phyloP scores from a whole-genome alignment of 768 basidiomycete species.

The Tricholoma furcatifolium region DNA sequence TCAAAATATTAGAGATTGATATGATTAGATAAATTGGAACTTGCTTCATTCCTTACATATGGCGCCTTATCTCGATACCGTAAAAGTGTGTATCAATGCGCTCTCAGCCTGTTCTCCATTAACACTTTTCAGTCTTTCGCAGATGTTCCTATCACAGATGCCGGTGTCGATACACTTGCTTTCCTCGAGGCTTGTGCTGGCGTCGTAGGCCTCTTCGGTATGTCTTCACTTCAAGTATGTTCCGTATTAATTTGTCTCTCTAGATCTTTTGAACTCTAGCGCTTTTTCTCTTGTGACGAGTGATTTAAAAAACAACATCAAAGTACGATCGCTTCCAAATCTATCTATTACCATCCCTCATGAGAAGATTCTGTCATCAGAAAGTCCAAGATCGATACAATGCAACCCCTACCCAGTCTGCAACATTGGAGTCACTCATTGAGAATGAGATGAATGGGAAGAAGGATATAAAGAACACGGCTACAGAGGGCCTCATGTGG shows the following conservation, averaged over 20 bases:
- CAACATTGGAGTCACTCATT: slow-evolving; percentile 82
- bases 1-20: slow-evolving; percentile 13
- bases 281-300: slow-evolving; percentile 82
- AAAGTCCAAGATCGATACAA: slow-evolving; percentile 88
- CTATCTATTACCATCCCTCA: not conserved
- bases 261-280: slow-evolving; percentile 83
- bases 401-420: slow-evolving; percentile 58
- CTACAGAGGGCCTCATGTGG: slow-evolving; percentile 94
- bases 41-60: slow-evolving; percentile 31
- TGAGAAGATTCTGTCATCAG: slow-evolving; percentile 36
- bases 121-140: slow-evolving; percentile 73
- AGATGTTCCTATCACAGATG: slow-evolving; percentile 82
- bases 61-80: slow-evolving; percentile 74
- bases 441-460: slow-evolving; percentile 84
- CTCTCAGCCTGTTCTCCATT: not conserved
- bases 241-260: not conserved
- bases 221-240: slow-evolving; percentile 19
- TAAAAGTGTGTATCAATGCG: slow-evolving; percentile 45
- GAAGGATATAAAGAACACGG: slow-evolving; percentile 55
- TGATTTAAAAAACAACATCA: slow-evolving; percentile 91
- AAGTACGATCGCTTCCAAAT: slow-evolving; percentile 44
- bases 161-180: slow-evolving; percentile 81
- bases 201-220: slow-evolving; percentile 89
- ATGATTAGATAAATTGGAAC: slow-evolving; percentile 1
- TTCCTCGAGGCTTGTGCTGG: slow-evolving; percentile 91